Evolutionary conservation across 441 rosid species (phyloP), one percentile per base, ranked within the genome.

Genomic region (Jatropha multifida): DNA sequence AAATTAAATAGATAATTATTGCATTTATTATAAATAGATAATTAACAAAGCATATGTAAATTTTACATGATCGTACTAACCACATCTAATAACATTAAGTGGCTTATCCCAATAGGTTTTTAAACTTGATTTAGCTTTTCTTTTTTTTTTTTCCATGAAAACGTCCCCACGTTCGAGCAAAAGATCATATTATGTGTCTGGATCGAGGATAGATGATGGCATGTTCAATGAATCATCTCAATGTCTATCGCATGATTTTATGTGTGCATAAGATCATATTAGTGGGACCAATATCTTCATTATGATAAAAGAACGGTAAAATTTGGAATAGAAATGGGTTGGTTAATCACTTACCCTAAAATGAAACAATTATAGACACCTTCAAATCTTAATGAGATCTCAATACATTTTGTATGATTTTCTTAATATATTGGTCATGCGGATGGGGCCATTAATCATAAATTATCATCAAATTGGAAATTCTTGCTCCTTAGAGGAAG

Each of bases 401-500:
- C 73, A 48, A 37, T 76, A 27, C 42, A 40, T 14, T 23, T 20
- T 59, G 71, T 67, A 64, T 64, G 69, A 73, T 73, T 63, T 51
- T 51, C 27, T 63, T n/a, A 8, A 62, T 18, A 18, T 37, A 73
- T 49, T 64, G 51, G 7, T 63, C 69, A 37, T 41, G 76, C 61
- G 23, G 26, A 64, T 32, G 62, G 46, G 51, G 7, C 62, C 76
- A 38, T 38, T 46, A 1, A 72, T 61, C 32, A 11, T 55, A 0
- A 49, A 68, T 18, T 1, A 49, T 49, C 58, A 7, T 38, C 7
- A 18, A 23, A 48, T 20, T 68, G 14, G 13, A 17, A 65, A 54
- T 54, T 54, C 6, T 54, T 54, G 4, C 7, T 52, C 15, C 2
- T 3, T 4, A 52, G 20, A 17, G 0, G 14, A n/a, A 15, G 17